Base-by-base conservation (phyloP, 148 eudicot species). In the Fagopyrum esculentum region DNA sequence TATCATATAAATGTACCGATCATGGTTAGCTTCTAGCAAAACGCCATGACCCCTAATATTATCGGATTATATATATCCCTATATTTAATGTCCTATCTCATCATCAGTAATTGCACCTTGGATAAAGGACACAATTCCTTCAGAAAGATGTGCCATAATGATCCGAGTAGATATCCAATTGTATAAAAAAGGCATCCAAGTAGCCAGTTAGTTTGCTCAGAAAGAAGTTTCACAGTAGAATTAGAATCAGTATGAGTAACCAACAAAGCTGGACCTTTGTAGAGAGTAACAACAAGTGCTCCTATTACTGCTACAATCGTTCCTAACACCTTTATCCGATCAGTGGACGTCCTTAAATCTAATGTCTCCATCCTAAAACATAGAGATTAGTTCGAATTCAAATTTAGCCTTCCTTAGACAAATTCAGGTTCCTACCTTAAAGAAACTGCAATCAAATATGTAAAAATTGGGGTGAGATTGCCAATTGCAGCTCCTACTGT, bases 261-360 rank as follows among this genome's bases (percentile, higher is more conserved):
- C 68, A 61, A 61, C 68, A 61, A 2, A 26, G 68, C 13, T 61
- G 68, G 68, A 26, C 68, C 68, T 61, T 61, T 61, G 16, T 61
- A 61, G 68, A 61, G 68, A 8, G 68, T 61, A 61, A 61, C 68
- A 61, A 61, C 43, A 61, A 61, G 30, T 61, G 68, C 68, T 61
- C 68, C 68, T 61, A 26, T 9, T 26, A 61, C 68, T 61, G 68
- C 68, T 9, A 61, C 68, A 26, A 26, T 0, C 5, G 43, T 61
- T 61, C 68, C 68, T 7, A 29, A 29, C 3, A 8, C 68, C 68
- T 61, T 61, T 9, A 61, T 61, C 68, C 29, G 68, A 61, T 61
- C 68, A 61, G 6, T 61, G 9, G 15, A 61, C 68, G 10, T 61
- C 43, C 43, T 61, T 26, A 61, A 61, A 61, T 61, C 43, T 61